Evolutionary conservation across 2,329 filamentous ascomycete genomes (phyloP), one percentile per base, ranked within the genome.

Genomic region (Ophioceras dolichostomum): DNA sequence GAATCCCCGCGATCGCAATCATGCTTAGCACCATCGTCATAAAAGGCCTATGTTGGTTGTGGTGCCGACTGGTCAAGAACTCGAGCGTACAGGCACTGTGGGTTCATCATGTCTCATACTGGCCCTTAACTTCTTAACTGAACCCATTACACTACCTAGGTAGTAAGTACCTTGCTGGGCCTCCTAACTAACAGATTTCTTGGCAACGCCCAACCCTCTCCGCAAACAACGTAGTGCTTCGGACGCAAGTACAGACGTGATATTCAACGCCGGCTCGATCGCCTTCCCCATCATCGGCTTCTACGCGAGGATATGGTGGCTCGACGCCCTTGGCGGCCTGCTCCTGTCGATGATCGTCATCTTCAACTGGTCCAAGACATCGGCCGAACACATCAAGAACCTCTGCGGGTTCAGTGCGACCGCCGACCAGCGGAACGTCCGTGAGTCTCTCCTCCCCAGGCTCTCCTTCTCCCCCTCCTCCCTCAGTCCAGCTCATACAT

Each of bases 221-320:
- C n/a, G n/a, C n/a, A n/a, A n/a, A n/a, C n/a, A n/a, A n/a, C n/a
- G n/a, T n/a, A 53, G 51, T 24, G 49, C 49, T n/a, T 36, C 49
- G 16, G 51, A 57, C 39, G 52, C 55, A 2, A 48, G 45, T 28
- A 58, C 32, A 48, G 57, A 94, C 50, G 83, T 94, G 20, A 77
- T 94, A 22, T 94, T 94, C 70, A 94, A 94, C 59, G 76, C 75
- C 1, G 89, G 91, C 50, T 87, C 82, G 45, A 91, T 94, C 50
- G 68, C 91, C 18, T 94, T 94, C 52, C 87, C 87, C 1, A 73
- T 93, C 70, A 67, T 84, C 38, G 84, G 84, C 18, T 88, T 73
- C 60, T 88, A 82, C 49, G 68, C 72, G n/a, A 63, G 67, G 12
- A 67, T 88, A 39, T 91, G 85, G 85, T 93, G 82, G 79, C 70